phyloP scores from a whole-genome alignment of 345 rosid species.

The Pistacia integerrima region DNA sequence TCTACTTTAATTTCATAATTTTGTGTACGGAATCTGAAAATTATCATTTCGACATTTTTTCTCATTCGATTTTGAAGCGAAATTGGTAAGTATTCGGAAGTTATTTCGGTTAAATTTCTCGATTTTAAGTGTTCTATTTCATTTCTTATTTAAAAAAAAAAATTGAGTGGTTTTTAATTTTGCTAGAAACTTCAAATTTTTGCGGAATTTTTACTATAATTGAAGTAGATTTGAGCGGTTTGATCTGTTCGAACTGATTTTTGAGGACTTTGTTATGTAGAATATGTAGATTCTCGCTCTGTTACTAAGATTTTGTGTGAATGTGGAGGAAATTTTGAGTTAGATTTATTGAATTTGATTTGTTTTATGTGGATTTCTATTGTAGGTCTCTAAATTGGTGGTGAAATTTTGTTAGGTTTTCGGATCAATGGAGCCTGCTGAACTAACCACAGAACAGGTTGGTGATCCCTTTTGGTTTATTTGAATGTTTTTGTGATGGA shows the following conservation, averaged over 20 bases:
- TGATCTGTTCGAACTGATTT: conserved; percentile 9
- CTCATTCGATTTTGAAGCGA: not conserved
- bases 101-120: not conserved
- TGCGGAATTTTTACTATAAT: not conserved
- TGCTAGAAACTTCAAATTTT: not conserved
- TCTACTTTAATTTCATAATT: not conserved
- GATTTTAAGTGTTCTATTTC: not conserved
- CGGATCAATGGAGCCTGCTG: conserved; percentile 75
- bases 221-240: conserved; percentile 2
- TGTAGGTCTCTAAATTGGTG: conserved; percentile 32
- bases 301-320: not conserved
- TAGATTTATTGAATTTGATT: conserved; percentile 6
- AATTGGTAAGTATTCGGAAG: not conserved
- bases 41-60: not conserved
- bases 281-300: not conserved
- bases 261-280: not conserved
- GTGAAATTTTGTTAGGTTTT: conserved; percentile 25
- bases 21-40: not conserved
- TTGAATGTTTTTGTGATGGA: not conserved
- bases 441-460: conserved; percentile 76
- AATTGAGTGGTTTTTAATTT: not conserved
- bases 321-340: not conserved
- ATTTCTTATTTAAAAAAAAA: not conserved
- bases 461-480: conserved; percentile 24
- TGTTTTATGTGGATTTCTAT: conserved; percentile 3